phyloP scores from a whole-genome alignment of 148 eudicot species.

The Rhododendron henanense region DNA sequence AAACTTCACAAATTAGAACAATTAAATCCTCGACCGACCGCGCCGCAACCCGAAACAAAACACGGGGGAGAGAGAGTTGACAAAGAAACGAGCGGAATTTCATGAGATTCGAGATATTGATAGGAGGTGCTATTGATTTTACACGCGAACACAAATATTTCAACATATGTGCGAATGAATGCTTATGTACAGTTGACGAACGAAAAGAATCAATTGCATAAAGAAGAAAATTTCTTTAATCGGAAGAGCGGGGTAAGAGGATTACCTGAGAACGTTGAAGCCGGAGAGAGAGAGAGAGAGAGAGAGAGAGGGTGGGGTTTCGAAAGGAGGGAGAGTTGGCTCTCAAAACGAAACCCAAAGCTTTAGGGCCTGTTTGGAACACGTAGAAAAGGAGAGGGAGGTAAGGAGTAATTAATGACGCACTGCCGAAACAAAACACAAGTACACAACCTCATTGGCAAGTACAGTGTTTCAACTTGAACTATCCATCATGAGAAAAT shows the following conservation, averaged over 20 bases:
- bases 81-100: background rate
- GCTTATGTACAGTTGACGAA: background rate
- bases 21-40: background rate
- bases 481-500: too few species aligned
- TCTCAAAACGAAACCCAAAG: background rate
- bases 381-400: background rate
- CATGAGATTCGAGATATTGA: background rate
- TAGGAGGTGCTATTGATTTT: background rate
- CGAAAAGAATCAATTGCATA: background rate
- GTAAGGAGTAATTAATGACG: background rate
- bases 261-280: constrained; percentile 3
- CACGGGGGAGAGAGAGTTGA: background rate
- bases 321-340: background rate
- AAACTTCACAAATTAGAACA: background rate
- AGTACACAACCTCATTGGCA: too few species aligned
- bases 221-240: background rate
- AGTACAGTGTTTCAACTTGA: too few species aligned
- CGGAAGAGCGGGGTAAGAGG: background rate
- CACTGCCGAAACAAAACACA: too few species aligned
- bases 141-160: background rate
- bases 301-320: background rate
- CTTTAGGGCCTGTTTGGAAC: background rate
- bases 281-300: constrained; percentile 3
- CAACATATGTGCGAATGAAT: background rate
- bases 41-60: background rate